These are phyloP conservation scores for Leccinum subfulvum DNA, from an alignment of 1,284 basidiomycete genomes.

Conservation along the genomic window DNA sequence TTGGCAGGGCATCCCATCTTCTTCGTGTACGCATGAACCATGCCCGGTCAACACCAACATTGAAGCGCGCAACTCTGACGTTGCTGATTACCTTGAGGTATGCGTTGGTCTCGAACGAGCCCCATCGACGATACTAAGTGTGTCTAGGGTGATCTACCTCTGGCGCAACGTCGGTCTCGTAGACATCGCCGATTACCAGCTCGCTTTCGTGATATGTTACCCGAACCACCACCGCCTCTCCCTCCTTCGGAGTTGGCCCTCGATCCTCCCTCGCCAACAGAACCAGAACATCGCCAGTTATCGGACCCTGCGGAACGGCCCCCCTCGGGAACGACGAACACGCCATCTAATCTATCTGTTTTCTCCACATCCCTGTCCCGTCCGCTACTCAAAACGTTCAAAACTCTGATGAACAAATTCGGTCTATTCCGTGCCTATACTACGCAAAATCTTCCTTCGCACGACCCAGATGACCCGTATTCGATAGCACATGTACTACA, in stretches of 20 bases:
- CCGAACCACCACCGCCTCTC: no score
- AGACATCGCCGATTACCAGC: neutral
- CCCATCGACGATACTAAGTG: neutral
- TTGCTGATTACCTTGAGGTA: neutral
- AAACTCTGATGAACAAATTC: neutral
- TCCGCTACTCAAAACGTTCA: neutral
- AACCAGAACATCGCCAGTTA: neutral
- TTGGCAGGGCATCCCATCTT: neutral
- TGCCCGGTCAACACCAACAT: neutral
- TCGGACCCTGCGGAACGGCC: neutral
- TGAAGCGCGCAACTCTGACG: neutral
- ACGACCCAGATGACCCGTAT: neutral
- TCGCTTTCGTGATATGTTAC: no score
- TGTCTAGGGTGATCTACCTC: neutral
- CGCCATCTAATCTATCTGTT: neutral
- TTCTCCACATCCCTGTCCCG: neutral
- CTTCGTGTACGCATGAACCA: neutral
- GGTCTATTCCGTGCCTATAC: neutral
- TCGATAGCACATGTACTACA: neutral
- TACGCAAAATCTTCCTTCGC: neutral
- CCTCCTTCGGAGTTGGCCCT: no score
- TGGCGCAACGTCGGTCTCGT: neutral
- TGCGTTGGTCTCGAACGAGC: neutral
- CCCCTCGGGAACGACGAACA: neutral
- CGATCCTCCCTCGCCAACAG: neutral